A percentile compares a stretch with the other conserved stretches of the same genome.
These are phyloP conservation scores for Phytophthora hibernalis DNA, from an alignment of 352 stramenopile species.

Conservation along the genomic window DNA sequence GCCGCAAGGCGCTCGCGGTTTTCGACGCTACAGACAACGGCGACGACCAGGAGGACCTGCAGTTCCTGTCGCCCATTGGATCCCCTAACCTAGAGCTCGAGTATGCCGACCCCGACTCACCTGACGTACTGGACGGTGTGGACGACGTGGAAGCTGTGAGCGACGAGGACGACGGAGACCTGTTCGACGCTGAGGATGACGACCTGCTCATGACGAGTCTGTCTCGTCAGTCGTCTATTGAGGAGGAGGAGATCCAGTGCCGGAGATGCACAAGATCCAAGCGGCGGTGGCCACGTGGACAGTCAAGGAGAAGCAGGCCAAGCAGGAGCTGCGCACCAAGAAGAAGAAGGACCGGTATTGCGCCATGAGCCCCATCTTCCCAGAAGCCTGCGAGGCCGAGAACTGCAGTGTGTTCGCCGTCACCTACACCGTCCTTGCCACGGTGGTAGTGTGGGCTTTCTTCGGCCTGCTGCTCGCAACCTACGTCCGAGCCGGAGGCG, in stretches of 20 bases:
- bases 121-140: constrained; percentile 47
- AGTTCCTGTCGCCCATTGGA: constrained; percentile 58
- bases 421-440: constrained; percentile 55
- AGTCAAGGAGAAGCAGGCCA: constrained; percentile 52
- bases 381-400: constrained; percentile 49
- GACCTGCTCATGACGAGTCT: constrained; percentile 50
- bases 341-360: constrained; percentile 42
- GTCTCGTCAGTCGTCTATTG: constrained; percentile 49
- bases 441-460: constrained; percentile 56
- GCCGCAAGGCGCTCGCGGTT: constrained; percentile 31
- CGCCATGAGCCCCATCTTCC: constrained; percentile 38
- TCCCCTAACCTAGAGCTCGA: constrained; percentile 28
- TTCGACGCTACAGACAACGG: constrained; percentile 23
- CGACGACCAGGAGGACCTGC: constrained; percentile 49
- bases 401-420: constrained; percentile 52
- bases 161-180: constrained; percentile 53
- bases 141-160: constrained; percentile 49
- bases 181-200: constrained; percentile 50
- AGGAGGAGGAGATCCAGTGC: constrained; percentile 60
- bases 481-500: constrained; percentile 27
- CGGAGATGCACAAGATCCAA: constrained; percentile 67
- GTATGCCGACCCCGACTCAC: constrained; percentile 32
- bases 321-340: constrained; percentile 37
- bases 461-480: constrained; percentile 34
- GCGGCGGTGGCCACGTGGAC: constrained; percentile 58